Evolutionary conservation across 2,329 filamentous ascomycete species (phyloP).

Genomic region (Calonectria honghensis): DNA sequence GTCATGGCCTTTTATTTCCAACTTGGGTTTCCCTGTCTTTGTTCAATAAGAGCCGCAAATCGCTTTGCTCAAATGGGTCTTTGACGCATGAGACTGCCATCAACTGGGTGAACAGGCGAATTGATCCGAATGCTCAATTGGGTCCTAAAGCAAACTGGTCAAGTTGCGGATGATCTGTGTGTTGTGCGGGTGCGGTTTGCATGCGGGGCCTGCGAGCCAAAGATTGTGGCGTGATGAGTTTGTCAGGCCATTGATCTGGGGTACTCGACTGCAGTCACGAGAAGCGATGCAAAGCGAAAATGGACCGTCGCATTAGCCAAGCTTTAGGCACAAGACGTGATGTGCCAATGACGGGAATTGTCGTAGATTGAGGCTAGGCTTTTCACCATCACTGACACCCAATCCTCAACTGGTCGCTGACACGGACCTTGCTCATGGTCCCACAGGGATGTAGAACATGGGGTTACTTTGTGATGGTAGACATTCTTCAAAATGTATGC

Average conservation of each 20-base stretch:
- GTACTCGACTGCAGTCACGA: not conserved
- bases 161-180: not conserved
- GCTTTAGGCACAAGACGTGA: not conserved
- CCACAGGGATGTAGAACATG: not conserved
- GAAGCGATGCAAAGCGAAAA: not conserved
- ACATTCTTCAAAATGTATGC: too few species aligned
- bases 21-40: too few species aligned
- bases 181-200: not conserved
- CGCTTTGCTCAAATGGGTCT: too few species aligned
- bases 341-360: not conserved
- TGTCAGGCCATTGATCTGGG: not conserved
- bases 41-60: too few species aligned
- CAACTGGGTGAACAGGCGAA: too few species aligned
- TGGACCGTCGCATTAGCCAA: not conserved
- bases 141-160: not conserved
- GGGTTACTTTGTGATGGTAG: too few species aligned
- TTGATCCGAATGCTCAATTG: too few species aligned
- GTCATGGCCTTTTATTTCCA: too few species aligned
- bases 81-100: too few species aligned
- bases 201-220: not conserved
- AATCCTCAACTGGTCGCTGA: too few species aligned
- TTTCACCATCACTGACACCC: not conserved
- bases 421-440: not conserved
- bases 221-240: not conserved
- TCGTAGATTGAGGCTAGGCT: not conserved